Evolutionary conservation across 257 asterid species (phyloP).

Genomic region (Solanum paucissectum): DNA sequence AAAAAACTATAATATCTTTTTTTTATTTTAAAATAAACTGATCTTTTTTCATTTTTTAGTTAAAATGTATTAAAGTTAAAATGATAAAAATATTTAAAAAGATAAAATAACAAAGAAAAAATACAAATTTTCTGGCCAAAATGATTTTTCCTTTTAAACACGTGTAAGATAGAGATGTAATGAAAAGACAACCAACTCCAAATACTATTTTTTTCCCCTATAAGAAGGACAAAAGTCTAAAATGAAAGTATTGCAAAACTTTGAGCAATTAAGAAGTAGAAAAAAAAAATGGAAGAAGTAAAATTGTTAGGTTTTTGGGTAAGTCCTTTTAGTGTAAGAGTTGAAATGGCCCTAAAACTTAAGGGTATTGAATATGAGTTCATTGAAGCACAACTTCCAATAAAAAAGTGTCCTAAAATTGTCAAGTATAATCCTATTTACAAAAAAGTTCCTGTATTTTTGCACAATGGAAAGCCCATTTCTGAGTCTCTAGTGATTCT

Average conservation of each 20-base stretch:
- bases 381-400: slow-evolving; percentile 13
- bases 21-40: too few species aligned
- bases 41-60: too few species aligned
- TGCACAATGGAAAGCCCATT: slow-evolving; percentile 40
- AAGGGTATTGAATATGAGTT: slow-evolving; percentile 37
- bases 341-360: slow-evolving; percentile 27
- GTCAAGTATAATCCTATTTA: slow-evolving; percentile 35
- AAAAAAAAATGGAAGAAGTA: slow-evolving; percentile 27
- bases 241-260: background rate
- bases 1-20: too few species aligned
- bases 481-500: slow-evolving; percentile 32
- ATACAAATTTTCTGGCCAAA: too few species aligned
- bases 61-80: too few species aligned
- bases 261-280: background rate
- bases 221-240: background rate
- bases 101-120: too few species aligned
- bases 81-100: too few species aligned
- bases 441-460: slow-evolving; percentile 28
- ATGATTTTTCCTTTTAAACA: too few species aligned
- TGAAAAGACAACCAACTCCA: background rate
- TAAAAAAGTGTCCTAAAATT: slow-evolving; percentile 24
- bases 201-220: too few species aligned
- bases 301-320: slow-evolving; percentile 26
- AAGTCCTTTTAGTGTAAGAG: slow-evolving; percentile 34
- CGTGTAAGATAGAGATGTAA: background rate